Evolutionary conservation across 257 asterid species (phyloP), one percentile per base, ranked within the genome.

Genomic region (Jaltomata sinuosa): DNA sequence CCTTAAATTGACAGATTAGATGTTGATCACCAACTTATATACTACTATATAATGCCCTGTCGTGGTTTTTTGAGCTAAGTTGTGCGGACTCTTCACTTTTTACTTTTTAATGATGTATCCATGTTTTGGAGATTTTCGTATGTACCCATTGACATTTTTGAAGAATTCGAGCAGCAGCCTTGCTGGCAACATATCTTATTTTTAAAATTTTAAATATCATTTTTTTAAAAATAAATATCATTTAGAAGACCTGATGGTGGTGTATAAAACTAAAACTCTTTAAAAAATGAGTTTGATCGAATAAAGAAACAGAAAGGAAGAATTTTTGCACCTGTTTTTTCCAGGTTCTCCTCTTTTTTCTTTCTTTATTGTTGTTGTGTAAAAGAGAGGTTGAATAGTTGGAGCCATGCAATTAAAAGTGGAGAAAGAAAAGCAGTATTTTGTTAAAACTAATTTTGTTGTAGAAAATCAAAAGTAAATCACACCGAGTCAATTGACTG

Each of bases 401-500:
- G 9, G 62, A 76, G 81, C 62, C 81, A 77, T 49, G 81, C 81
- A 49, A 77, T 49, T 77, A 42, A 49, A 49, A 77, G 1, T 27
- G 1, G 45, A 0, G 1, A 77, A 47, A 27, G 62, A 27, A 27
- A 25, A 27, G 15, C 34, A 15, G n/a, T 47, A 76, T 29, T 76
- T 74, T 74, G 36, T 6, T 27, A 16, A 27, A 45, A 76, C 8
- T 25, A 77, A 49, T 77, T 31, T 45, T 10, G 61, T 76, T 49
- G 12, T 11, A 27, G 36, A 38, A 45, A 5, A 49, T 32, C 6
- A 6, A n/a, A 45, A 77, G 45, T 32, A 16, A 27, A 76, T 76
- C 27, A 76, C 25, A 14, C 62, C 42, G 82, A 77, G 82, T 77
- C 62, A 77, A 77, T 49, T 29, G 82, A 77, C 62, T 77, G 62